Evolutionary conservation across 768 basidiomycete species (phyloP).

Genomic region (Collybia nuda): DNA sequence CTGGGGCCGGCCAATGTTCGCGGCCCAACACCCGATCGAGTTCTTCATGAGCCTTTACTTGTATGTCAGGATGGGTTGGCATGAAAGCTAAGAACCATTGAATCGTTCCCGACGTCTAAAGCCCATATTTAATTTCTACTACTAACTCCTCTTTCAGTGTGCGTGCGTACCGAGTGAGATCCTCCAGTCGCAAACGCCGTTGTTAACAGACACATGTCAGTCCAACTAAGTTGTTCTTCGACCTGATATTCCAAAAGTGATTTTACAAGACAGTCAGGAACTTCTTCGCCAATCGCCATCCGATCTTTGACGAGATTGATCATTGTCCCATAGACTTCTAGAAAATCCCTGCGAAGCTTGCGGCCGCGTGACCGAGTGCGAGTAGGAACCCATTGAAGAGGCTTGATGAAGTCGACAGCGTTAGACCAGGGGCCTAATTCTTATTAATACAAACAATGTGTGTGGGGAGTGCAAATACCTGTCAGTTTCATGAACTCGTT

Average conservation of each 20-base stretch:
- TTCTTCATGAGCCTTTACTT: constrained; percentile 27
- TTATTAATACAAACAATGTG: too few relatives aligned
- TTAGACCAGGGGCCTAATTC: constrained; percentile 40
- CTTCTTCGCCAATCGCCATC: constrained; percentile 31
- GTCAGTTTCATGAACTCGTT: constrained; percentile 42
- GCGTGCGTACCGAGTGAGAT: constrained; percentile 35
- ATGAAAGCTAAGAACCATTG: constrained; percentile 36
- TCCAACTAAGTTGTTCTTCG: constrained; percentile 32
- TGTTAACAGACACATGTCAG: constrained; percentile 38
- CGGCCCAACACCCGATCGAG: constrained; percentile 28
- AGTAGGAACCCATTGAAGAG: constrained; percentile 38
- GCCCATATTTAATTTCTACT: too few relatives aligned
- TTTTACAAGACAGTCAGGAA: constrained; percentile 44
- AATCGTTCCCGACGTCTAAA: constrained; percentile 32
- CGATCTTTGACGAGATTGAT: constrained; percentile 33
- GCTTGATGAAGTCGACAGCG: constrained; percentile 39
- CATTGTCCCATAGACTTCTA: constrained; percentile 36
- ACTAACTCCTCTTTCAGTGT: too few relatives aligned
- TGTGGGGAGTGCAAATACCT: too few relatives aligned
- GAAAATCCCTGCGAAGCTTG: constrained; percentile 34
- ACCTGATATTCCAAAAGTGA: constrained; percentile 30
- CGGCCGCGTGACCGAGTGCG: constrained; percentile 33
- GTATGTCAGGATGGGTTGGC: constrained; percentile 25
- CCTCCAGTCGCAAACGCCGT: constrained; percentile 42
- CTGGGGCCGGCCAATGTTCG: constrained; percentile 23